Percentiles rank a stretch among this genome's conserved stretches.
Evolutionary conservation across 192 early-diverging fungal genomes (phyloP).

Genomic region (Coemansia sp.): DNA sequence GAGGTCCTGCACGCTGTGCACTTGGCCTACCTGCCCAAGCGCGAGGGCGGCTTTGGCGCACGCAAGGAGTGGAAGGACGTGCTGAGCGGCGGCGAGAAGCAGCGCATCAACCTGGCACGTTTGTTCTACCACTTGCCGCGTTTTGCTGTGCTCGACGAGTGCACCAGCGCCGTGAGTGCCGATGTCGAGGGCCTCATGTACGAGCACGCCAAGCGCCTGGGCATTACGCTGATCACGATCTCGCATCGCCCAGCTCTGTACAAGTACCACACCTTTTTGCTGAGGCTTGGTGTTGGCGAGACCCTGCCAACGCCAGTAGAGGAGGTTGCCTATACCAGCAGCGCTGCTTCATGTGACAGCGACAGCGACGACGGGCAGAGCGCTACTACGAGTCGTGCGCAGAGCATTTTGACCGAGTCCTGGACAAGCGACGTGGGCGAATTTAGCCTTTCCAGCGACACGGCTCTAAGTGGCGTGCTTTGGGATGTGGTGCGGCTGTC

Average conservation of each 20-base stretch:
- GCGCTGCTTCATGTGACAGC: background rate
- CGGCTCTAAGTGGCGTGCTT: conserved; percentile 35
- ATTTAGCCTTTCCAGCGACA: conserved; percentile 11
- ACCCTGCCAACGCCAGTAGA: background rate
- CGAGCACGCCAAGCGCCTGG: conserved; percentile 73
- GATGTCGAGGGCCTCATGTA: conserved; percentile 94
- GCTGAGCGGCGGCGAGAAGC: conserved; percentile 94
- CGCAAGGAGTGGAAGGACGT: conserved; percentile 92
- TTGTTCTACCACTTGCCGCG: conserved; percentile 94
- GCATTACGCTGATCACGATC: conserved; percentile 90
- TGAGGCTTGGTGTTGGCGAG: conserved; percentile 68
- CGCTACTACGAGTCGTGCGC: conserved; percentile 1
- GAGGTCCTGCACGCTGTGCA: conserved; percentile 82
- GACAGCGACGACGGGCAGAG: background rate
- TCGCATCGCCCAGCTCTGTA: conserved; percentile 91
- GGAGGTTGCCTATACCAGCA: background rate
- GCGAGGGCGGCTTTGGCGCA: conserved; percentile 84
- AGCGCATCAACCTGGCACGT: conserved; percentile 90
- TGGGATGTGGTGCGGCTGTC: conserved; percentile 51
- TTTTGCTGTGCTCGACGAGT: conserved; percentile 96
- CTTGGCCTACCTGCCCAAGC: conserved; percentile 74
- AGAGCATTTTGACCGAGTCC: conserved; percentile 30
- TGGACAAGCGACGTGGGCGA: conserved; percentile 43
- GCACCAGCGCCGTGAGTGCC: conserved; percentile 82
- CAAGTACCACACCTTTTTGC: conserved; percentile 93